Conservation (phyloP, 2,329 filamentous ascomycete genomes). For the Aureobasidium sp. region DNA sequence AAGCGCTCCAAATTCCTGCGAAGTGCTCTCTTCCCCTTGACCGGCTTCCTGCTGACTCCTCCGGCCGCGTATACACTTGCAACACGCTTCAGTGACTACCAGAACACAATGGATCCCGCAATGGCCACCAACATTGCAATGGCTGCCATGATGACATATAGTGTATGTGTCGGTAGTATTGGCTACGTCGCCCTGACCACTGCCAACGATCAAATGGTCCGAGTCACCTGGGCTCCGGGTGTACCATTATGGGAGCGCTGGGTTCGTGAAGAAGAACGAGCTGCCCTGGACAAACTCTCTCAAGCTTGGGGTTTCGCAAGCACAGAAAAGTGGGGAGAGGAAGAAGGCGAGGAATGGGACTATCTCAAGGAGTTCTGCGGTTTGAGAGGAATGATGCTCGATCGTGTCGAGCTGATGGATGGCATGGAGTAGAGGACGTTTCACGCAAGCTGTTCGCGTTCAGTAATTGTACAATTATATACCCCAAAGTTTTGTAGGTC, state of each 20-base stretch:
- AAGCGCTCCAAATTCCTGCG: conserved; percentile 60
- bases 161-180: conserved; percentile 71
- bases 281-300: conserved; percentile 77
- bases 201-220: conserved; percentile 88
- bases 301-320: conserved; percentile 90
- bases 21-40: conserved; percentile 54
- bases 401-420: conserved; percentile 83
- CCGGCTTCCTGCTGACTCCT: conserved; percentile 53
- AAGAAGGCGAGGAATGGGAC: conserved; percentile 87
- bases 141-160: conserved; percentile 73
- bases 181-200: conserved; percentile 81
- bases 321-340: conserved; percentile 70
- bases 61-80: conserved; percentile 65
- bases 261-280: conserved; percentile 83
- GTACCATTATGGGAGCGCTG: conserved; percentile 74
- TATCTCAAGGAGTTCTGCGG: conserved; percentile 75
- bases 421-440: conserved; percentile 64
- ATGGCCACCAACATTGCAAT: conserved; percentile 74
- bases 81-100: conserved; percentile 57
- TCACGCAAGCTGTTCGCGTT: neutral
- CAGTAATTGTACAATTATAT: conserved; percentile 4
- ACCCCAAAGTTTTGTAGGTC: neutral
- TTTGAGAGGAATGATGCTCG: conserved; percentile 79
- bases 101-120: conserved; percentile 68
- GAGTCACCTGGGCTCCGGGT: conserved; percentile 83